A percentile compares a stretch with the other conserved stretches of the same genome.
phyloP scores from a whole-genome alignment of 2,329 filamentous ascomycete species.

The Calonectria henricotiae region DNA sequence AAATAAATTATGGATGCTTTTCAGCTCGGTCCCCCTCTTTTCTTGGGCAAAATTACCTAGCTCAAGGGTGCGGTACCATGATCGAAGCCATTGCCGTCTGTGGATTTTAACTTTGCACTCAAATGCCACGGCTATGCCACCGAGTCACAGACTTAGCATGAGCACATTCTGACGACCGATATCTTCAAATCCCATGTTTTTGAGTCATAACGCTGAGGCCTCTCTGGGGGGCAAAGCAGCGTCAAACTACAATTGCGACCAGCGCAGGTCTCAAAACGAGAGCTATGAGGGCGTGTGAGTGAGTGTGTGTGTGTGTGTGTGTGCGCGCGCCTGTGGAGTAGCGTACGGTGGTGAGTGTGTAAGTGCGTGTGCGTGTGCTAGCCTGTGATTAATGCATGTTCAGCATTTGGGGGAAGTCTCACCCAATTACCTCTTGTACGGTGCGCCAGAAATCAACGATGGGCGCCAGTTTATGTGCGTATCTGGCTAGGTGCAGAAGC shows the following conservation, averaged over 20 bases:
- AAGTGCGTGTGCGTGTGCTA: slow-evolving; percentile 15
- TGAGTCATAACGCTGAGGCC: neutral
- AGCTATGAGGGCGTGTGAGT: neutral
- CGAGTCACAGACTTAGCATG: neutral
- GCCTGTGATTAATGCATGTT: slow-evolving; percentile 27
- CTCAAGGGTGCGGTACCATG: slow-evolving; percentile 1
- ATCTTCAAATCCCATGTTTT: slow-evolving; percentile 9
- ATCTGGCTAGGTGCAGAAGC: slow-evolving; percentile 10
- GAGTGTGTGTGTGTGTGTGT: slow-evolving; percentile 1
- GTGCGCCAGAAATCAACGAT: neutral
- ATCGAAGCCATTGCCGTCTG: slow-evolving; percentile 33
- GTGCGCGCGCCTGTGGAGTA: slow-evolving; percentile 8
- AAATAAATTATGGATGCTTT: slow-evolving; percentile 40
- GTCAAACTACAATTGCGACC: slow-evolving; percentile 6
- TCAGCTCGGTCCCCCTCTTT: slow-evolving; percentile 32
- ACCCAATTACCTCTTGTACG: slow-evolving; percentile 15
- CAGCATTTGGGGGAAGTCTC: slow-evolving; percentile 8
- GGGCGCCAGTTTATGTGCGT: neutral
- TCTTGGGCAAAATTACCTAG: slow-evolving; percentile 4
- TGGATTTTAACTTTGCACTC: slow-evolving; percentile 26
- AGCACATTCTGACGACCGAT: slow-evolving; percentile 7
- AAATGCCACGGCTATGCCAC: slow-evolving; percentile 9
- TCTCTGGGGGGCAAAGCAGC: neutral
- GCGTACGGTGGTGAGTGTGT: slow-evolving; percentile 2
- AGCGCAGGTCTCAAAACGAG: neutral